Evolutionary conservation across 1,284 basidiomycete genomes (phyloP).

Genomic region (Malassezia yamatoensis): DNA sequence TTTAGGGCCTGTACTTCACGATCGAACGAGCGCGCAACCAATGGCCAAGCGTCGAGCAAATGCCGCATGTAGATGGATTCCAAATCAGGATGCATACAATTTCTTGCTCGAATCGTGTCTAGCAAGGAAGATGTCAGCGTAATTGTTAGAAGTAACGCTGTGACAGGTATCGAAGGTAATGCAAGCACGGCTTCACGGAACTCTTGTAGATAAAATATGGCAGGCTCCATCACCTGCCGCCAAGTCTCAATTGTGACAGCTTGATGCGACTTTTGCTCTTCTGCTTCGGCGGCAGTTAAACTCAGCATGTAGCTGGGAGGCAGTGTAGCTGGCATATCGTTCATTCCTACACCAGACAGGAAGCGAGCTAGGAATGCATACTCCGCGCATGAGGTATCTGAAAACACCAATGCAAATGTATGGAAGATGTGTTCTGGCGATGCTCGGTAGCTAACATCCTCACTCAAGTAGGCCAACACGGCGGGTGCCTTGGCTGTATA

Average conservation of each 20-base stretch:
- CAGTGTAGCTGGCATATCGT: background rate
- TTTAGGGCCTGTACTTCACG: conserved; percentile 26
- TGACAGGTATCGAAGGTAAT: conserved; percentile 16
- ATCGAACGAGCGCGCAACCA: conserved; percentile 28
- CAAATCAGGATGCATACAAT: conserved; percentile 20
- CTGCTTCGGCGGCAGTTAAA: conserved; percentile 13
- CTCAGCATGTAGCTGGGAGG: conserved; percentile 10
- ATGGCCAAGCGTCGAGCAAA: conserved; percentile 31
- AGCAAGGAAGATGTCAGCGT: conserved; percentile 25
- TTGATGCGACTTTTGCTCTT: conserved; percentile 17
- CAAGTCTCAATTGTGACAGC: conserved; percentile 35
- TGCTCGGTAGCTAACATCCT: conserved; percentile 25
- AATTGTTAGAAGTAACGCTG: conserved; percentile 26
- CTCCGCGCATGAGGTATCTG: conserved; percentile 44
- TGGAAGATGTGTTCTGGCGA: conserved; percentile 41
- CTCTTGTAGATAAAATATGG: conserved; percentile 21
- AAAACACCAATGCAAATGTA: conserved; percentile 29
- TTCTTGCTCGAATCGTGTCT: conserved; percentile 14
- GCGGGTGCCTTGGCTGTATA: conserved; percentile 9
- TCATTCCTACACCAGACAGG: conserved; percentile 22
- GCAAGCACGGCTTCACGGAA: conserved; percentile 25
- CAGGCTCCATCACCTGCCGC: conserved; percentile 43
- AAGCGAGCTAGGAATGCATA: conserved; percentile 42
- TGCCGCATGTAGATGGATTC: conserved; percentile 30
- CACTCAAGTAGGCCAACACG: conserved; percentile 39